Conservation (phyloP, 352 stramenopile species). For the Pythium folliculosum region DNA sequence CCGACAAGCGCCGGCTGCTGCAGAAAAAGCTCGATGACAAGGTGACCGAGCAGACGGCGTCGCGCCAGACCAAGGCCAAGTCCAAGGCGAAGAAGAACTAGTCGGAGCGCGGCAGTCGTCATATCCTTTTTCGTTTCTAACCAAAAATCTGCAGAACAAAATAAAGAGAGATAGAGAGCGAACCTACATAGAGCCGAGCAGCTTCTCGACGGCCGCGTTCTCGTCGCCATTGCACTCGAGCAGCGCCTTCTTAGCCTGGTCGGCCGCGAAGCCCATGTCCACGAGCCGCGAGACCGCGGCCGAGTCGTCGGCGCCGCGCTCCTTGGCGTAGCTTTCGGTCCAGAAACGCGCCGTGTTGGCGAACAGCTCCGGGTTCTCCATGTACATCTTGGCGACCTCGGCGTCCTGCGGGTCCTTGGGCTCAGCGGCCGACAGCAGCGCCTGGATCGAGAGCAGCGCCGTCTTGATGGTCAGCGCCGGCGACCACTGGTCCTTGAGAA, state of each 20-base stretch:
- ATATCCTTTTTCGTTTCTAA: neutral
- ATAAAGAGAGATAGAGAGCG: slow-evolving; percentile 19
- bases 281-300: slow-evolving; percentile 70
- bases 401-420: slow-evolving; percentile 93
- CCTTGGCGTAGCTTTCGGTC: slow-evolving; percentile 95
- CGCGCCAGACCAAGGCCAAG: slow-evolving; percentile 48
- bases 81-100: slow-evolving; percentile 45
- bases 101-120: neutral
- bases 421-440: slow-evolving; percentile 94
- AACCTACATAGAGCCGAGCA: slow-evolving; percentile 70
- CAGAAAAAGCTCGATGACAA: slow-evolving; percentile 75
- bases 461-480: slow-evolving; percentile 98
- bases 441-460: slow-evolving; percentile 94
- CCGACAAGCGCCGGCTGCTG: slow-evolving; percentile 64
- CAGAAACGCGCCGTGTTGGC: slow-evolving; percentile 95
- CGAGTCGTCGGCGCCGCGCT: slow-evolving; percentile 48
- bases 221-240: slow-evolving; percentile 76
- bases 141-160: slow-evolving; percentile 24
- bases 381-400: slow-evolving; percentile 96
- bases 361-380: slow-evolving; percentile 91
- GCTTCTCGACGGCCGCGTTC: slow-evolving; percentile 86
- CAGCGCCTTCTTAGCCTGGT: slow-evolving; percentile 71
- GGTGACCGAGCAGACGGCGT: slow-evolving; percentile 49
- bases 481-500: slow-evolving; percentile 97
- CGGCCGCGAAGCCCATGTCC: slow-evolving; percentile 87